phyloP scores from a whole-genome alignment of 2,329 filamentous ascomycete species.

The Sclerotiophoma versabilis region DNA sequence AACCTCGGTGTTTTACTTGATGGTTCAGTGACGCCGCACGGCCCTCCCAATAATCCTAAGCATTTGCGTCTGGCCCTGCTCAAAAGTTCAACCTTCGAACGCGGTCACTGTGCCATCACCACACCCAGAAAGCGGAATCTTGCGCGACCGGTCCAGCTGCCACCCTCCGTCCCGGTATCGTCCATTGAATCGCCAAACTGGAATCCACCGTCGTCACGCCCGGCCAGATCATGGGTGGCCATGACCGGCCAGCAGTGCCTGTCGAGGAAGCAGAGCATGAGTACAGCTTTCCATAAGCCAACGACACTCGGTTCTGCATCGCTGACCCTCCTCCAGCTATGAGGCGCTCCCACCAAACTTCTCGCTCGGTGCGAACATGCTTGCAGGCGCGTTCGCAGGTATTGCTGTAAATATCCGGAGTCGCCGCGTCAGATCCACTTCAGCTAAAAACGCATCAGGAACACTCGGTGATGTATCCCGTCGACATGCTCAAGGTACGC shows the following conservation, averaged over 20 bases:
- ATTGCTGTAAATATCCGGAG: conserved; percentile 74
- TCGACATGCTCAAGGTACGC: conserved; percentile 94
- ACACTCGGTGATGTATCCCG: conserved; percentile 98
- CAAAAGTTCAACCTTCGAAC: conserved; percentile 4
- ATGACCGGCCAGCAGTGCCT: conserved; percentile 46
- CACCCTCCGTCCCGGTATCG: conserved; percentile 3
- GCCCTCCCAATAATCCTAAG: conserved; percentile 4
- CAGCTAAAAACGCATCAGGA: conserved; percentile 66
- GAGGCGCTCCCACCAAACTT: conserved; percentile 94
- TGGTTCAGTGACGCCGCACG: conserved; percentile 6
- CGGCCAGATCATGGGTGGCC: conserved; percentile 52
- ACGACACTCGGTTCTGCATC: conserved; percentile 7
- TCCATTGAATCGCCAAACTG: conserved; percentile 40
- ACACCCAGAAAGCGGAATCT: conserved; percentile 8
- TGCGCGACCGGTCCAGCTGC: conserved; percentile 12
- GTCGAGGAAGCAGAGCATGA: conserved; percentile 51
- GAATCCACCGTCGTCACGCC: conserved; percentile 44
- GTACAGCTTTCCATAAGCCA: conserved; percentile 37
- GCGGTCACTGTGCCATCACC: conserved; percentile 23
- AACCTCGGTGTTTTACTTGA: conserved; percentile 9
- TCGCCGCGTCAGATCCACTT: conserved; percentile 17
- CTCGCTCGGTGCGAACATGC: conserved; percentile 92
- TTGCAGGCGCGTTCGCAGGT: conserved; percentile 93
- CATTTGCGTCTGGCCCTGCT: conserved; percentile 8
- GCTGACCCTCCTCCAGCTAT: conserved; percentile 65